Percentiles rank a stretch among this genome's conserved stretches.
These are phyloP conservation scores for Metschnikowia aberdeeniae DNA, from an alignment of 805 yeast genomes.

Conservation along the genomic window DNA sequence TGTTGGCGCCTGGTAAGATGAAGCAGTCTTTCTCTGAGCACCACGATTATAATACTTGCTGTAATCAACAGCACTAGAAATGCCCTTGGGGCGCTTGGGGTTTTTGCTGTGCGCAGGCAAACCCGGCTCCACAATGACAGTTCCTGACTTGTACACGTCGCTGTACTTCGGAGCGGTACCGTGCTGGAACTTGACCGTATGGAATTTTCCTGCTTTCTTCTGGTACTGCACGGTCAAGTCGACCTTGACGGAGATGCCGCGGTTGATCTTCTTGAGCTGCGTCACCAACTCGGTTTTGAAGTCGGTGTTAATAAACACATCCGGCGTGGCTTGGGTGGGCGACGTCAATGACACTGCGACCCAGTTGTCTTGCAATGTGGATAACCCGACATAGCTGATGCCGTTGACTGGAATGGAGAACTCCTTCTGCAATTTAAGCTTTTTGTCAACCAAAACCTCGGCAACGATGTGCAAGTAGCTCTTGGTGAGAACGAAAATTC, in stretches of 20 bases:
- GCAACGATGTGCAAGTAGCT: conserved; percentile 64
- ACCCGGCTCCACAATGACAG: conserved; percentile 78
- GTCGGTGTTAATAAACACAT: conserved; percentile 70
- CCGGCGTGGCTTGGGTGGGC: conserved; percentile 58
- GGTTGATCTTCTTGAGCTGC: conserved; percentile 60
- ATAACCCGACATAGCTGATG: conserved; percentile 62
- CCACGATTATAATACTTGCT: conserved; percentile 40
- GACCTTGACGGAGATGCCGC: conserved; percentile 56
- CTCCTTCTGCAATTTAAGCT: conserved; percentile 57
- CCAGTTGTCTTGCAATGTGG: conserved; percentile 90
- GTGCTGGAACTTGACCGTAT: conserved; percentile 63
- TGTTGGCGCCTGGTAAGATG: conserved; percentile 15
- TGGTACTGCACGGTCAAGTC: conserved; percentile 75
- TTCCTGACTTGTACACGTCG: conserved; percentile 84
- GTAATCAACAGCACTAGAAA: conserved; percentile 35
- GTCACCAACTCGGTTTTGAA: conserved; percentile 89
- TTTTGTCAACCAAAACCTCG: conserved; percentile 61
- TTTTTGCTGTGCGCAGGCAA: conserved; percentile 68
- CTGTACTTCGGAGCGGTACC: conserved; percentile 56
- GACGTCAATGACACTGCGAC: conserved; percentile 56
- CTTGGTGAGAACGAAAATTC: conserved; percentile 67
- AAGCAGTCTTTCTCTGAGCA: conserved; percentile 10
- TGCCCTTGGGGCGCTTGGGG: conserved; percentile 70
- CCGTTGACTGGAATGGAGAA: conserved; percentile 54
- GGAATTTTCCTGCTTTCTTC: conserved; percentile 86